Conservation (phyloP, 140 eudicot genomes). For the Senecio squalidus region DNA sequence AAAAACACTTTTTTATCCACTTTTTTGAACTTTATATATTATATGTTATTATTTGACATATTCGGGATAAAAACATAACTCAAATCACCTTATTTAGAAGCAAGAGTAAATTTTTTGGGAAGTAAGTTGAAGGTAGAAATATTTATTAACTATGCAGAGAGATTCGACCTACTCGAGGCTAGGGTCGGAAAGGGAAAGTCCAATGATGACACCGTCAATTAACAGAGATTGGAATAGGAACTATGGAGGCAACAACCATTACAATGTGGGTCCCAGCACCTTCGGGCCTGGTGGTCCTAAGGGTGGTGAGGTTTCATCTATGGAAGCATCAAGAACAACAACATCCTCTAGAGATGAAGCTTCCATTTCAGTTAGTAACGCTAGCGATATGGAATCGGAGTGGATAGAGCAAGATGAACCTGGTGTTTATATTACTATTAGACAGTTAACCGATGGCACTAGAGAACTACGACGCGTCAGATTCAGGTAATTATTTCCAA, state of each 20-base stretch:
- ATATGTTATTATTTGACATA: no score
- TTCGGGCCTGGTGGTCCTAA: slow-evolving; percentile 41
- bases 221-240: slow-evolving; percentile 68
- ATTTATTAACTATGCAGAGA: slow-evolving; percentile 42
- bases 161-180: slow-evolving; percentile 80
- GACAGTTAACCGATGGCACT: slow-evolving; percentile 89
- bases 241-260: slow-evolving; percentile 40
- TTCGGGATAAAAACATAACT: no score
- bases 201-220: slow-evolving; percentile 65
- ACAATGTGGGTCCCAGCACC: slow-evolving; percentile 50
- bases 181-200: slow-evolving; percentile 83
- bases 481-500: slow-evolving; percentile 55
- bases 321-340: slow-evolving; percentile 92
- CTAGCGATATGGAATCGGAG: slow-evolving; percentile 91
- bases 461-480: slow-evolving; percentile 96
- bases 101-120: neutral
- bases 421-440: slow-evolving; percentile 90
- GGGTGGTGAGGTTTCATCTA: slow-evolving; percentile 65
- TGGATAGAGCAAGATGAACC: slow-evolving; percentile 99
- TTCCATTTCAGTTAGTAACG: slow-evolving; percentile 85
- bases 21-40: no score
- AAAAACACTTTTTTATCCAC: no score
- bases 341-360: slow-evolving; percentile 93
- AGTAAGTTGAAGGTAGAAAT: neutral
- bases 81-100: no score